Evolutionary conservation across 768 basidiomycete species (phyloP).

Genomic region (Russula sp.): DNA sequence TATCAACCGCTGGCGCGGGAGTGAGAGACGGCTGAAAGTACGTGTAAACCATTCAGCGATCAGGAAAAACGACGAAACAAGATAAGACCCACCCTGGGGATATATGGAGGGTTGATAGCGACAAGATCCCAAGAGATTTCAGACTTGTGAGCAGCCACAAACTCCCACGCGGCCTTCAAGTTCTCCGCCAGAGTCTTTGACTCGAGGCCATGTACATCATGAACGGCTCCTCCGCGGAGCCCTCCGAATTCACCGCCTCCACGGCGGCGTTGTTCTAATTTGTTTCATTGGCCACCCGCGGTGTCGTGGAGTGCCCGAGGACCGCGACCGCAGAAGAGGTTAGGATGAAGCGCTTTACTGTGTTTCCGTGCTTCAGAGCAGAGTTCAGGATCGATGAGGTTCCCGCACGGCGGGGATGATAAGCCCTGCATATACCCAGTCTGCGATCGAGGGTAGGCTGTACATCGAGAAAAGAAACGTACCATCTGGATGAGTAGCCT

Average conservation of each 20-base stretch:
- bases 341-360: slow-evolving; percentile 50
- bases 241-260: slow-evolving; percentile 42
- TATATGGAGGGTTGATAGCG: slow-evolving; percentile 48
- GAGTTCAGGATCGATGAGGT: too few relatives aligned
- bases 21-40: slow-evolving; percentile 29
- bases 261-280: slow-evolving; percentile 53
- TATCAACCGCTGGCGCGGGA: slow-evolving; percentile 11
- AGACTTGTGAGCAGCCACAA: slow-evolving; percentile 38
- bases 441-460: too few relatives aligned
- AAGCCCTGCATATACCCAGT: too few relatives aligned
- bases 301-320: slow-evolving; percentile 25
- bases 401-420: too few relatives aligned
- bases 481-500: too few relatives aligned
- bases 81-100: slow-evolving; percentile 11
- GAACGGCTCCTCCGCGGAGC: slow-evolving; percentile 35
- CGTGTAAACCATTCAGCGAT: neutral
- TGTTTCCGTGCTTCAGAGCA: too few relatives aligned
- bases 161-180: slow-evolving; percentile 51
- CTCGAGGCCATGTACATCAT: slow-evolving; percentile 50
- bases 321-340: slow-evolving; percentile 54
- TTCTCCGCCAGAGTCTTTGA: slow-evolving; percentile 59
- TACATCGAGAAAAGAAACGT: too few relatives aligned
- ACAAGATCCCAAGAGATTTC: too few relatives aligned
- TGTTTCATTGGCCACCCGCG: slow-evolving; percentile 24
- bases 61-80: neutral